Conservation (phyloP, 177 flowering plant genomes). For the Telopea speciosissima region DNA sequence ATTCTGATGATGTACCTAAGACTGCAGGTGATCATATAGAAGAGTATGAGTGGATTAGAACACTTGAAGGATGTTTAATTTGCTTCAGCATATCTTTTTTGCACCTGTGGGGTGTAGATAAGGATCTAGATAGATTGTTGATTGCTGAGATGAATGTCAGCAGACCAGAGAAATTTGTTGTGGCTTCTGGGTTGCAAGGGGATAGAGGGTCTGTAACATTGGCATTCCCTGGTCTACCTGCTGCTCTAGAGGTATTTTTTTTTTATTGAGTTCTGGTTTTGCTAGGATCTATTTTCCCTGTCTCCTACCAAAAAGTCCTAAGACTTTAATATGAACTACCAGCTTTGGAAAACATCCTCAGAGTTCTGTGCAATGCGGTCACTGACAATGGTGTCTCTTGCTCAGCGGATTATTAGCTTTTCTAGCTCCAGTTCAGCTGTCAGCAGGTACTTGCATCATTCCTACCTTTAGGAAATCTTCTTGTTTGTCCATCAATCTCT, state of each 20-base stretch:
- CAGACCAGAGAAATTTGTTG: conserved; percentile 47
- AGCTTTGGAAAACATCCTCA: conserved; percentile 92
- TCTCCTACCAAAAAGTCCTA: conserved; percentile 10
- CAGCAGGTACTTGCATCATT: conserved; percentile 60
- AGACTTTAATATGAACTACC: conserved; percentile 30
- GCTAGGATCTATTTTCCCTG: conserved; percentile 4
- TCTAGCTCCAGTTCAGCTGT: conserved; percentile 59
- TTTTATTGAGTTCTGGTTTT: conserved; percentile 12
- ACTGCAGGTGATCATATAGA: conserved; percentile 18
- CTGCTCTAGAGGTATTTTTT: conserved; percentile 71
- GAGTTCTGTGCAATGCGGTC: conserved; percentile 94
- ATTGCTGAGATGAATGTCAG: conserved; percentile 64
- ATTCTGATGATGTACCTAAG: conserved; percentile 19
- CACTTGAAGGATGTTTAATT: conserved; percentile 48
- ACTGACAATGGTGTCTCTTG: conserved; percentile 84
- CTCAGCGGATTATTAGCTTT: conserved; percentile 77
- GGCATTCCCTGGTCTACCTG: conserved; percentile 56
- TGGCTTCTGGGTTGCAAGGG: conserved; percentile 80
- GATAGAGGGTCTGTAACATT: conserved; percentile 85
- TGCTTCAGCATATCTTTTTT: conserved; percentile 74
- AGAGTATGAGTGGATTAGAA: conserved; percentile 30
- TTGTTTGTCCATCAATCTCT: neutral
- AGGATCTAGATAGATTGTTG: conserved; percentile 67
- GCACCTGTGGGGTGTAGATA: conserved; percentile 80
- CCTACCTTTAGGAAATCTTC: neutral